A percentile compares a stretch with the other conserved stretches of the same genome.
Evolutionary conservation across 768 basidiomycete species (phyloP).

Genomic region (Trametes elegans): DNA sequence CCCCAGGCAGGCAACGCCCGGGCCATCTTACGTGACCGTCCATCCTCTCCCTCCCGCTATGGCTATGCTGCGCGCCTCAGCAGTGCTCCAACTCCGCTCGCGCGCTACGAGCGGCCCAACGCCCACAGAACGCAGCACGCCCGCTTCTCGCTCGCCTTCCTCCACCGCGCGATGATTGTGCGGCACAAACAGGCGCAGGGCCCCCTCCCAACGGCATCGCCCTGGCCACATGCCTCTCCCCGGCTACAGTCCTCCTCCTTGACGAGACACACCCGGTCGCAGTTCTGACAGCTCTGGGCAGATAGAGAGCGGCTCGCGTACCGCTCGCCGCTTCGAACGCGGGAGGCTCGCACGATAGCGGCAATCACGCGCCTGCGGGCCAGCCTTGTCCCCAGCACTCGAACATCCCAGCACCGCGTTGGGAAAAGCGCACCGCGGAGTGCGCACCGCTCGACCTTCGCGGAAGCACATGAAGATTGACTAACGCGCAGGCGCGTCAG

Average conservation of each 20-base stretch:
- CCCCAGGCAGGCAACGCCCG: too few relatives aligned
- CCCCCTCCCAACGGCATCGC: neutral
- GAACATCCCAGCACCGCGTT: neutral
- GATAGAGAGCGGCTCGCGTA: too few relatives aligned
- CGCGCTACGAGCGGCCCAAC: neutral
- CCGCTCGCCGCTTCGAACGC: too few relatives aligned
- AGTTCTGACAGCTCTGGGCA: too few relatives aligned
- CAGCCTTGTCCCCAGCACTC: neutral
- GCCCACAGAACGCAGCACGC: neutral
- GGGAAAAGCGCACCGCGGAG: neutral
- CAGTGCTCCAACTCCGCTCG: neutral
- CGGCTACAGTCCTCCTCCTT: slow-evolving; percentile 4
- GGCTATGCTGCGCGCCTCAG: neutral
- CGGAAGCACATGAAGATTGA: neutral
- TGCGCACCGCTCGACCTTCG: too few relatives aligned
- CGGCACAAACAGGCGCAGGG: neutral
- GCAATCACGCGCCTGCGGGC: neutral
- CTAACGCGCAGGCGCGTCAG: neutral
- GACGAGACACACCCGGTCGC: too few relatives aligned
- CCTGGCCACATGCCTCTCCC: neutral
- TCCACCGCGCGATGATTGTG: slow-evolving; percentile 1
- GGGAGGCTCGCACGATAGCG: neutral
- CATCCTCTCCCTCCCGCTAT: neutral
- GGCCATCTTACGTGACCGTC: slow-evolving; percentile 3
- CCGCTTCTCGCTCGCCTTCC: slow-evolving; percentile 8